Evolutionary conservation across 371 early-diverging fungal species (phyloP), one percentile per base, ranked within the genome.

Genomic region (Zancudomyces culisetae): DNA sequence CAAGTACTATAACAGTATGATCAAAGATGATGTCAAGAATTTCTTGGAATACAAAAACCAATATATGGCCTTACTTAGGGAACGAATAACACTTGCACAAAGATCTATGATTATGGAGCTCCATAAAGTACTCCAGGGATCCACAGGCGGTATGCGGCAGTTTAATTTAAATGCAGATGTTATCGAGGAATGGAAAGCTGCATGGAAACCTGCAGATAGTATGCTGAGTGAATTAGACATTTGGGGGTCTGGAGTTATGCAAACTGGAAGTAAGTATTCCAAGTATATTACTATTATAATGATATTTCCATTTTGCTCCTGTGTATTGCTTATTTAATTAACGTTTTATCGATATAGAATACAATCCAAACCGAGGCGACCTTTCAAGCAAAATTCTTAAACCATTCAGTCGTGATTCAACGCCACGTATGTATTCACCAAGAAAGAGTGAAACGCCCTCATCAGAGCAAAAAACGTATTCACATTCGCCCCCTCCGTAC

Each of bases 61-160:
- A 40, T 74, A 77, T 50, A 70, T 76, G 43, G 75, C 75, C 43
- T 76, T 77, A 3, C 74, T 76, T 46, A 71, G 76, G 54, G 59
- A 69, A 51, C 69, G 70, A 43, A 65, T 77, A 51, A 76, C 71
- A 63, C 64, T 65, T 57, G 66, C 72, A 57, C 77, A 79, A 61
- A 57, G 69, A 52, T 59, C 62, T 24, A 68, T 75, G 42, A 63
- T 70, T 58, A 58, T 60, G 15, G 56, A 57, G 19, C 53, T 77
- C 43, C 56, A 52, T 26, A 49, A 49, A 18, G 53, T 58, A 53
- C 57, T 63, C 45, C 55, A 54, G 0, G 55, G 56, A 10, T 59
- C 63, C 0, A 60, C 60, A 18, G 46, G 51, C 19, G 54, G 35
- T 29, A 57, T 55, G 49, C 55, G 60, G 13, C 58, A 55, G 21